Base-by-base conservation (phyloP, 2,329 filamentous ascomycete species). In the Aspergillus sp. region DNA sequence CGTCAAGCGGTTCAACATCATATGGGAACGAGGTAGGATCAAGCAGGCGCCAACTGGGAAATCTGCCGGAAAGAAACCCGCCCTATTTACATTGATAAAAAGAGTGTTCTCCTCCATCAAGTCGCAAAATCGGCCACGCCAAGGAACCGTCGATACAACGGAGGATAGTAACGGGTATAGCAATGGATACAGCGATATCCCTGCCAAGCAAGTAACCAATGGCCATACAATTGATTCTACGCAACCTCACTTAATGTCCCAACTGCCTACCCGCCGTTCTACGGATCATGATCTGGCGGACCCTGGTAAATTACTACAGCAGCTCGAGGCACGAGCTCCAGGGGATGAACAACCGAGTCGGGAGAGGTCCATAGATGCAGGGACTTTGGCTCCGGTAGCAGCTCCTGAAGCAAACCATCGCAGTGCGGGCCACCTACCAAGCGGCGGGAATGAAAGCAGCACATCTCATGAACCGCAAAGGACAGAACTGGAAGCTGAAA, bases 1-100 rank as follows among this genome's bases (percentile, higher is more conserved):
- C 15, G 56, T 73, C 41, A 64, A 64, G 43, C 51, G 59, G 6
- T 71, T 72, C 44, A 54, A 43, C 2, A 64, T 74, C 39, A 60
- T 62, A 37, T 68, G 59, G 62, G 59, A 64, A 11, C 50, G 52
- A 19, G 61, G 55, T 41, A 62, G 53, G 8, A 54, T 49, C 43
- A 66, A 57, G 43, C 24, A 48, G 9, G 52, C 60, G 37, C 55
- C 44, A 33, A 57, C 44, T 15, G 61, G 58, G 31, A 71, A 60
- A 50, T 61, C 58, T 27, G 35, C 70, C n/a, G 61, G 47, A 23
- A 71, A 65, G 1, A 59, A 59, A 6, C 31, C 43, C 3, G 8
- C 33, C 17, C 50, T 72, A 19, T 62, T 58, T 27, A 31, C 19
- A 7, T 52, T 68, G 15, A 60, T 72, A 52, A 52, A 57, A 21